Percentiles rank a stretch among this genome's conserved stretches.
Evolutionary conservation across 2,329 filamentous ascomycete genomes (phyloP).

Genomic region (Cladosporium sp.): DNA sequence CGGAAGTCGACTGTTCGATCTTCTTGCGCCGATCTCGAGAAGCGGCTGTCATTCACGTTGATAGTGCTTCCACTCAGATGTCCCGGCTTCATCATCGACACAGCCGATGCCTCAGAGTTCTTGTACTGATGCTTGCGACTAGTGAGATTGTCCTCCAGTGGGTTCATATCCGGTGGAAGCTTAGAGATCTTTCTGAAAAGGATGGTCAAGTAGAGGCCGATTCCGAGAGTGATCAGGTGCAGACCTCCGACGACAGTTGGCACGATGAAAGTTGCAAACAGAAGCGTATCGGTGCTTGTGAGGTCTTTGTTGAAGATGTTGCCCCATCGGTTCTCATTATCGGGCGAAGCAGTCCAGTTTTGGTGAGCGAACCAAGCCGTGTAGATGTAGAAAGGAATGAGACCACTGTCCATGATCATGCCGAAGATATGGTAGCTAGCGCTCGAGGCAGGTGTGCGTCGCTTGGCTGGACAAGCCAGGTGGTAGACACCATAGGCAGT

Average conservation of each 20-base stretch:
- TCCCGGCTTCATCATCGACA: constrained; percentile 55
- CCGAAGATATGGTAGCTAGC: constrained; percentile 89
- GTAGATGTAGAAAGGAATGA: constrained; percentile 65
- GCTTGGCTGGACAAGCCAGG: constrained; percentile 67
- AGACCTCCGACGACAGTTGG: constrained; percentile 65
- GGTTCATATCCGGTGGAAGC: constrained; percentile 93
- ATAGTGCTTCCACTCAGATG: constrained; percentile 48
- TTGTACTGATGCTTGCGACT: constrained; percentile 77
- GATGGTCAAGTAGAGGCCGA: constrained; percentile 73
- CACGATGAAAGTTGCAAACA: constrained; percentile 64
- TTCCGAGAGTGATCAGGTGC: constrained; percentile 67
- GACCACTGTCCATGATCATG: constrained; percentile 66
- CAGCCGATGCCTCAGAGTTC: constrained; percentile 55
- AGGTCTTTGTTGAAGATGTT: constrained; percentile 63
- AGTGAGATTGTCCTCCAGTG: constrained; percentile 81
- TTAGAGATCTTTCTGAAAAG: constrained; percentile 79
- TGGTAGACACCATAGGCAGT: constrained; percentile 80
- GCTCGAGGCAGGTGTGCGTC: constrained; percentile 74
- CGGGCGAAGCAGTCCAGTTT: constrained; percentile 51
- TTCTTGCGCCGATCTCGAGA: constrained; percentile 43
- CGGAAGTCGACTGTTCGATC: constrained; percentile 69
- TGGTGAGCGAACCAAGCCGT: constrained; percentile 56
- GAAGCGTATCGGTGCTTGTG: constrained; percentile 60
- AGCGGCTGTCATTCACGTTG: constrained; percentile 38
- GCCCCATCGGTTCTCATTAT: constrained; percentile 59